These are phyloP conservation scores for Pichia californica DNA, from an alignment of 805 yeast genomes.

Conservation along the genomic window DNA sequence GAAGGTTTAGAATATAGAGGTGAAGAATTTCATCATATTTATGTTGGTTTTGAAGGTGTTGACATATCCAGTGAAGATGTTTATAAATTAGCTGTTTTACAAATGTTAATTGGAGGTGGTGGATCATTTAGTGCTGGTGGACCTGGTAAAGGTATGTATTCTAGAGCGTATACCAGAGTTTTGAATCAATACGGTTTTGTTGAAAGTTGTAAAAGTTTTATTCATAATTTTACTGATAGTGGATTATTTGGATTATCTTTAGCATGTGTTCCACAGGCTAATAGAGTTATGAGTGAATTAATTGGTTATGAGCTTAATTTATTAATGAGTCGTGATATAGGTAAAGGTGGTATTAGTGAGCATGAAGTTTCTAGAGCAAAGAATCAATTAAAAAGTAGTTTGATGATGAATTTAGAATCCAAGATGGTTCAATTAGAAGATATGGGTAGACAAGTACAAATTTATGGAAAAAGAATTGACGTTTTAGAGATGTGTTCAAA, in stretches of 20 bases:
- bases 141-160: conserved; percentile 98
- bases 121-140: conserved; percentile 98
- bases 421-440: conserved; percentile 93
- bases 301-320: conserved; percentile 56
- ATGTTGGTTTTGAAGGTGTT: conserved; percentile 82
- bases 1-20: conserved; percentile 51
- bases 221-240: conserved; percentile 83
- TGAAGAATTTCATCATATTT: conserved; percentile 79
- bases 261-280: conserved; percentile 81
- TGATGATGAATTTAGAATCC: conserved; percentile 89
- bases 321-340: conserved; percentile 35
- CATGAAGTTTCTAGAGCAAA: conserved; percentile 84
- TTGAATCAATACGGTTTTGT: conserved; percentile 86
- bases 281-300: conserved; percentile 75
- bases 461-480: conserved; percentile 68
- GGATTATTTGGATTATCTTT: conserved; percentile 89
- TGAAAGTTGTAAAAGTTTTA: conserved; percentile 82
- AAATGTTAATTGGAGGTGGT: conserved; percentile 91
- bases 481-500: conserved; percentile 75
- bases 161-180: conserved; percentile 85
- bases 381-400: conserved; percentile 80
- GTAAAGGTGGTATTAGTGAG: conserved; percentile 56
- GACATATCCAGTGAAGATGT: conserved; percentile 80
- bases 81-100: conserved; percentile 85
- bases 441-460: conserved; percentile 88